Conservation (phyloP, 129 eudicot species). For the Rutidosis leptorrhynchoides region DNA sequence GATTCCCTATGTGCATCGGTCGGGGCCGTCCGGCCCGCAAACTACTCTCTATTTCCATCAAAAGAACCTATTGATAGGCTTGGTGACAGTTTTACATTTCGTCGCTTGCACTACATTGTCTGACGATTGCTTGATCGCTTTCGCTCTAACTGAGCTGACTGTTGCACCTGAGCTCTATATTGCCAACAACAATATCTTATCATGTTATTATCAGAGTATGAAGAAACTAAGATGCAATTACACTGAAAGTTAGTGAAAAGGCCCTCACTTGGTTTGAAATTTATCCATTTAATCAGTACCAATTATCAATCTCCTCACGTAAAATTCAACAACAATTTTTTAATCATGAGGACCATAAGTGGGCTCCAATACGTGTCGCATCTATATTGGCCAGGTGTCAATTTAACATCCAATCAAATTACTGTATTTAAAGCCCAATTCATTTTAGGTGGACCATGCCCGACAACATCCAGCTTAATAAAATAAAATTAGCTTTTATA, state of each 20-base stretch:
- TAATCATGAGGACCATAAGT: conserved; percentile 16
- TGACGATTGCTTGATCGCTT: too few relatives aligned
- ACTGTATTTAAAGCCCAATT: conserved; percentile 33
- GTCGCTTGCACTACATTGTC: too few relatives aligned
- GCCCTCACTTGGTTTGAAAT: conserved; percentile 28
- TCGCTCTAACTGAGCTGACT: too few relatives aligned
- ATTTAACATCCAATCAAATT: conserved; percentile 18
- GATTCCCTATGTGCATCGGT: too few relatives aligned
- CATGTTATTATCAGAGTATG: conserved; percentile 7
- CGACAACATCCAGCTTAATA: conserved; percentile 28
- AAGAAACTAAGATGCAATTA: not conserved
- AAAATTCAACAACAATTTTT: conserved; percentile 26
- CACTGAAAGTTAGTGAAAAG: conserved; percentile 8
- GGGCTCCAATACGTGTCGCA: conserved; percentile 31
- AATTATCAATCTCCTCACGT: conserved; percentile 9
- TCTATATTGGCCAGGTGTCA: conserved; percentile 30
- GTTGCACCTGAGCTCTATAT: too few relatives aligned
- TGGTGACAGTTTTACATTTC: too few relatives aligned
- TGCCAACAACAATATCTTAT: conserved; percentile 9
- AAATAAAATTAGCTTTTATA: conserved; percentile 32
- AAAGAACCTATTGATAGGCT: too few relatives aligned
- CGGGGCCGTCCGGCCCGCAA: too few relatives aligned
- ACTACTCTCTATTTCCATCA: too few relatives aligned
- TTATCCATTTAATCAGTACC: conserved; percentile 19
- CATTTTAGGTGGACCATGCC: conserved; percentile 27